phyloP scores from a whole-genome alignment of 1,284 basidiomycete species.

The Ceratobasidium sp. region DNA sequence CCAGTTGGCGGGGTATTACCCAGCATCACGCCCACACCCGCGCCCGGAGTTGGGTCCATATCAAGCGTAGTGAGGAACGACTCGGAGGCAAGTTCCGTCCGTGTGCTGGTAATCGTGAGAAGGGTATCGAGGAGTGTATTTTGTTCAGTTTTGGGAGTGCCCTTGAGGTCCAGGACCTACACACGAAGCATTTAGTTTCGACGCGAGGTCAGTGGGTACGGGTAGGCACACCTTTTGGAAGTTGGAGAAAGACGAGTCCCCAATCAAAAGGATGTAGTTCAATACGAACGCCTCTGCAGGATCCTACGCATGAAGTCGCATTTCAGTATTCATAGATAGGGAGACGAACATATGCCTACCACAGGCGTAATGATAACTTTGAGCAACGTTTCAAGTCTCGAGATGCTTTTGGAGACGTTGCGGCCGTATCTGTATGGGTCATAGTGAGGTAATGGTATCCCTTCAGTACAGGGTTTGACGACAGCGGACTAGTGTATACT shows the following conservation, averaged over 20 bases:
- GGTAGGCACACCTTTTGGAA: constrained; percentile 89
- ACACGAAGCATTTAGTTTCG: neutral
- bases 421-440: constrained; percentile 70
- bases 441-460: too few relatives aligned
- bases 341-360: constrained; percentile 56
- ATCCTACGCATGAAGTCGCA: constrained; percentile 58
- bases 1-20: constrained; percentile 58
- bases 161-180: constrained; percentile 95
- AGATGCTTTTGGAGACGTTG: constrained; percentile 79
- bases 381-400: constrained; percentile 85
- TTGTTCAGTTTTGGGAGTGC: constrained; percentile 84
- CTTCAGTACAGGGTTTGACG: too few relatives aligned
- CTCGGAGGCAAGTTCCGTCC: constrained; percentile 81
- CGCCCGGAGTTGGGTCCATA: constrained; percentile 79
- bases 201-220: neutral
- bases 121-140: constrained; percentile 91
- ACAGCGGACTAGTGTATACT: too few relatives aligned
- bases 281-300: constrained; percentile 93
- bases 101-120: constrained; percentile 87
- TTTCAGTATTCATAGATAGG: neutral
- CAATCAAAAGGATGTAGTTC: constrained; percentile 91
- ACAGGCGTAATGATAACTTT: constrained; percentile 93
- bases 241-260: constrained; percentile 91
- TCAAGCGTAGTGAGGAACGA: constrained; percentile 92
- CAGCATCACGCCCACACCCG: constrained; percentile 55